Evolutionary conservation across 2,329 filamentous ascomycete species (phyloP).

Genomic region (Graphilbum fragrans): DNA sequence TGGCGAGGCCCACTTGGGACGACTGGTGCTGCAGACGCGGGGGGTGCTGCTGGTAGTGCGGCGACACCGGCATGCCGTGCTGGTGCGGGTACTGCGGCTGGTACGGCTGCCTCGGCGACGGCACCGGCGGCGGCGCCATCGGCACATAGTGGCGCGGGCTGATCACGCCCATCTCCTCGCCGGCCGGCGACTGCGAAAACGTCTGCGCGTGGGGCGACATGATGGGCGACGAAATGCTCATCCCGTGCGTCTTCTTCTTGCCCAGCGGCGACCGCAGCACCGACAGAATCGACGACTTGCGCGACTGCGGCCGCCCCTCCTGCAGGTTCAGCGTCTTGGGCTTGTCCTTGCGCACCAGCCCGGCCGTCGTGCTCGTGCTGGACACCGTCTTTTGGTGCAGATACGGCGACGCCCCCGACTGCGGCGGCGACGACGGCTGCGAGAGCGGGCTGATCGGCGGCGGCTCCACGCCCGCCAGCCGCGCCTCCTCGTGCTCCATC

Average conservation of each 20-base stretch:
- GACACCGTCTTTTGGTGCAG: constrained; percentile 8
- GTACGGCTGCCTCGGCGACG: constrained; percentile 11
- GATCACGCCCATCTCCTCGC: constrained; percentile 45
- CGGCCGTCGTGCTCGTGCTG: constrained; percentile 16
- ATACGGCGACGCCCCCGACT: neutral
- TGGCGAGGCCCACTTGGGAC: no score
- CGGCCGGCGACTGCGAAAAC: constrained; percentile 35
- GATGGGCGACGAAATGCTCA: constrained; percentile 53
- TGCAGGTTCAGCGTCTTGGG: constrained; percentile 38
- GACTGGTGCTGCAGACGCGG: no score
- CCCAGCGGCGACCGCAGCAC: constrained; percentile 48
- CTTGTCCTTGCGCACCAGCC: constrained; percentile 30
- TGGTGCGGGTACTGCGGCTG: neutral
- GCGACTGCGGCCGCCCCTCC: constrained; percentile 40
- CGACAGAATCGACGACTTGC: constrained; percentile 46
- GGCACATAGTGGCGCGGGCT: constrained; percentile 47
- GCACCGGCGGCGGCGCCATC: constrained; percentile 43
- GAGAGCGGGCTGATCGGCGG: constrained; percentile 15
- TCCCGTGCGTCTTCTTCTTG: constrained; percentile 37
- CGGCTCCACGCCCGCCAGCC: constrained; percentile 39
- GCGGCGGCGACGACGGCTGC: neutral
- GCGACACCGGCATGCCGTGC: no score
- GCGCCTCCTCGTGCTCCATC: constrained; percentile 73
- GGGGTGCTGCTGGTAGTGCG: no score
- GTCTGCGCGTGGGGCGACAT: constrained; percentile 50